Evolutionary conservation across 2,329 filamentous ascomycete species (phyloP).

Genomic region (Hortaea sp.): DNA sequence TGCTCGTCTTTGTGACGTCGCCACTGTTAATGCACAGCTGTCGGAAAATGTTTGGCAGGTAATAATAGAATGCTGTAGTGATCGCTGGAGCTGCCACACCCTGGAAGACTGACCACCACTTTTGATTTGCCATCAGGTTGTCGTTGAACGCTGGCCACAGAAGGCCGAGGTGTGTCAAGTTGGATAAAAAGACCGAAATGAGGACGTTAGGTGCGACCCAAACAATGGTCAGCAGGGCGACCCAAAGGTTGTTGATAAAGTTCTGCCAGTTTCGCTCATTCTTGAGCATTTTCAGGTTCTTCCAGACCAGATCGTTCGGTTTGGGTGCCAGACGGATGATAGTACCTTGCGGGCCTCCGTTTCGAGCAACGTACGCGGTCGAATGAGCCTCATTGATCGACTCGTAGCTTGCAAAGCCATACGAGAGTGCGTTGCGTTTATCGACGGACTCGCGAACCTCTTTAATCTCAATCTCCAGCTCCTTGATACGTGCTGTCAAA

Average conservation of each 20-base stretch:
- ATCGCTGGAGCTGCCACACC: slow-evolving; percentile 83
- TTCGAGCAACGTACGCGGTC: slow-evolving; percentile 71
- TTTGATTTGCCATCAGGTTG: slow-evolving; percentile 52
- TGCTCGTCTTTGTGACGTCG: slow-evolving; percentile 82
- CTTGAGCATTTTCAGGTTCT: slow-evolving; percentile 69
- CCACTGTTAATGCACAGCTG: slow-evolving; percentile 73
- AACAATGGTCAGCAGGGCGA: slow-evolving; percentile 64
- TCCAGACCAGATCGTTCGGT: slow-evolving; percentile 92
- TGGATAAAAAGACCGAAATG: slow-evolving; percentile 88
- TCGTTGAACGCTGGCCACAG: slow-evolving; percentile 69
- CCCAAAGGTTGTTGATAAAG: slow-evolving; percentile 76
- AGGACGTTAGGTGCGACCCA: slow-evolving; percentile 91
- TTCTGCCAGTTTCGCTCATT: slow-evolving; percentile 60
- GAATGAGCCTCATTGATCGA: slow-evolving; percentile 79
- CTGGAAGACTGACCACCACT: slow-evolving; percentile 77
- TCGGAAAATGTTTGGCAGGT: slow-evolving; percentile 85
- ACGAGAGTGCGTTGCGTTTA: slow-evolving; percentile 77
- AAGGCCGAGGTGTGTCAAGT: slow-evolving; percentile 66
- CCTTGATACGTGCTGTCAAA: slow-evolving; percentile 71
- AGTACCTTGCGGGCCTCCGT: slow-evolving; percentile 69
- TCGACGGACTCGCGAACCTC: slow-evolving; percentile 74
- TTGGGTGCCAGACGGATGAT: slow-evolving; percentile 70
- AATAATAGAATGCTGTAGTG: slow-evolving; percentile 76
- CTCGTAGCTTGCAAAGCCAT: slow-evolving; percentile 90
- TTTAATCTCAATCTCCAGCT: slow-evolving; percentile 74